Evolutionary conservation across 179 eudicot species (phyloP).

Genomic region (Corrigiola litoralis): DNA sequence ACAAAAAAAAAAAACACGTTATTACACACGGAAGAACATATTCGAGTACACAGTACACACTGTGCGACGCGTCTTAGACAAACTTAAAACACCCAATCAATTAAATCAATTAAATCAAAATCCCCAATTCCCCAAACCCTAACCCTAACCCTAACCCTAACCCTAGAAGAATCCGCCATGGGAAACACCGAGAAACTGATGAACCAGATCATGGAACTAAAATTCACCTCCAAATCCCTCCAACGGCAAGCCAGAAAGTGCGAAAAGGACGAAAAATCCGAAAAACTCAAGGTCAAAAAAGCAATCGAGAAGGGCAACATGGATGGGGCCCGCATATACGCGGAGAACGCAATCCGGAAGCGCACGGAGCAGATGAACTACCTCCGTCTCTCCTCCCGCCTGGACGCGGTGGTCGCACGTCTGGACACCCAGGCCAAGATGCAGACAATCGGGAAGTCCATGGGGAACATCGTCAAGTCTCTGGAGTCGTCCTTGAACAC

Average conservation of each 20-base stretch:
- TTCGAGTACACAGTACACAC: neutral
- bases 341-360: slow-evolving; percentile 45
- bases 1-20: no score
- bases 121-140: neutral
- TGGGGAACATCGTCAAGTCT: slow-evolving; percentile 41
- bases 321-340: slow-evolving; percentile 46
- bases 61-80: no score
- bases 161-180: slow-evolving; percentile 12
- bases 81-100: neutral
- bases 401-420: slow-evolving; percentile 36
- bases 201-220: slow-evolving; percentile 52
- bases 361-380: slow-evolving; percentile 46
- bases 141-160: slow-evolving; percentile 33
- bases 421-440: slow-evolving; percentile 45
- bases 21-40: no score
- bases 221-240: slow-evolving; percentile 49
- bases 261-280: slow-evolving; percentile 47
- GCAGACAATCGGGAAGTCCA: slow-evolving; percentile 39
- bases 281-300: slow-evolving; percentile 44
- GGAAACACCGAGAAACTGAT: slow-evolving; percentile 46
- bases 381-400: slow-evolving; percentile 41
- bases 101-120: neutral
- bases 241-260: slow-evolving; percentile 46
- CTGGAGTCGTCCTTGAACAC: slow-evolving; percentile 38
- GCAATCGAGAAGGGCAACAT: slow-evolving; percentile 52